A percentile compares a stretch with the other conserved stretches of the same genome.
Evolutionary conservation across 805 yeast species (phyloP).

Genomic region (Sporopachydermia quercuum): DNA sequence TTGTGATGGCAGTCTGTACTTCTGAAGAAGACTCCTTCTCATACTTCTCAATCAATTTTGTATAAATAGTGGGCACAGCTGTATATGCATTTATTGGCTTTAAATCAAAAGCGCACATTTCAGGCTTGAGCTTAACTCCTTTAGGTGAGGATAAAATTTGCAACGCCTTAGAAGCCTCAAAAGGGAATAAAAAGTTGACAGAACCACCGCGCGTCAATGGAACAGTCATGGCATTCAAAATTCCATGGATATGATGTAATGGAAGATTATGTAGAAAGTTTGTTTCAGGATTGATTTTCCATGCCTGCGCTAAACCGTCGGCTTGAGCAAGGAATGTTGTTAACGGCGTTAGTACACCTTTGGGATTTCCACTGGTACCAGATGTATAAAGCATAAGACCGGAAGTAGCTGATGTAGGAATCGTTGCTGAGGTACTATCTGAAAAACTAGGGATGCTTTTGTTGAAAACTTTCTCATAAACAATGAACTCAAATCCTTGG

Average conservation of each 20-base stretch:
- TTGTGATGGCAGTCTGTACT: slow-evolving; percentile 7
- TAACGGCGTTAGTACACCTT: slow-evolving; percentile 19
- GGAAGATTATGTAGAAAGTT: slow-evolving; percentile 19
- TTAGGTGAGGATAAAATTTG: slow-evolving; percentile 3
- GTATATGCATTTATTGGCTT: slow-evolving; percentile 18
- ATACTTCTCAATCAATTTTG: slow-evolving; percentile 13
- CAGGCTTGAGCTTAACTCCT: neutral
- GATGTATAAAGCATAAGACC: slow-evolving; percentile 20
- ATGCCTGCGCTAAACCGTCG: slow-evolving; percentile 16
- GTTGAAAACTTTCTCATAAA: too few species aligned
- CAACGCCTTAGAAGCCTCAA: slow-evolving; percentile 11
- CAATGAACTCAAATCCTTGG: slow-evolving; percentile 6
- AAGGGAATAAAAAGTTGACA: slow-evolving; percentile 17
- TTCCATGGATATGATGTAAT: slow-evolving; percentile 20
- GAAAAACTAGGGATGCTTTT: too few species aligned
- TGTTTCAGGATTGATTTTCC: slow-evolving; percentile 15
- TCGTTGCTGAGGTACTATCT: slow-evolving; percentile 4
- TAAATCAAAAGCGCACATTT: neutral
- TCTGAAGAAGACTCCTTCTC: slow-evolving; percentile 8
- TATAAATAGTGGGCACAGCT: slow-evolving; percentile 21
- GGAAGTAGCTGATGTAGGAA: slow-evolving; percentile 3
- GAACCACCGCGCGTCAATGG: slow-evolving; percentile 18
- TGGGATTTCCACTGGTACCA: slow-evolving; percentile 21
- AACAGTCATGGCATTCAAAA: slow-evolving; percentile 17
- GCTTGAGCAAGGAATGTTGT: slow-evolving; percentile 18